A percentile compares a stretch with the other conserved stretches of the same genome.
These are phyloP conservation scores for Calycina herbarum DNA, from an alignment of 2,329 filamentous ascomycete species.

Conservation along the genomic window DNA sequence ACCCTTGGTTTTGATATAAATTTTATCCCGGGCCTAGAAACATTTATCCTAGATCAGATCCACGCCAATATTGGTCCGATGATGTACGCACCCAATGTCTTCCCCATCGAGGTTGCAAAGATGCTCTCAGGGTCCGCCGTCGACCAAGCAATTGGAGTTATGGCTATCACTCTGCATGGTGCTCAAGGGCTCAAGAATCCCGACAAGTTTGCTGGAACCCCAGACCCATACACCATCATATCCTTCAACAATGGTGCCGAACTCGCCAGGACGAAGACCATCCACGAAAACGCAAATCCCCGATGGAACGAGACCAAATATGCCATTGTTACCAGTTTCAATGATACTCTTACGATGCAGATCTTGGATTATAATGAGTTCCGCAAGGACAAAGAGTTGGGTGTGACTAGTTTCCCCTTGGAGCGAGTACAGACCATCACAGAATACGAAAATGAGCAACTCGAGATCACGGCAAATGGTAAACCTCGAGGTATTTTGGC, in stretches of 20 bases:
- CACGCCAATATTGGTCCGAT: conserved; percentile 92
- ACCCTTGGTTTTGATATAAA: conserved; percentile 98
- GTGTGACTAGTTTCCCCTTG: conserved; percentile 79
- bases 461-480: conserved; percentile 83
- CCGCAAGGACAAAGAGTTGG: conserved; percentile 94
- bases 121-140: conserved; percentile 93
- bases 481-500: conserved; percentile 78
- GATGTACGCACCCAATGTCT: conserved; percentile 98
- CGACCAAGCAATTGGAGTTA: conserved; percentile 91
- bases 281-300: conserved; percentile 82
- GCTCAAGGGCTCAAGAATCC: conserved; percentile 92
- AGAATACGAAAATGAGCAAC: conserved; percentile 78
- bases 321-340: conserved; percentile 88
- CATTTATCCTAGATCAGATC: conserved; percentile 93
- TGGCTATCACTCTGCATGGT: conserved; percentile 88
- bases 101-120: conserved; percentile 97
- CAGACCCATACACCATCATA: conserved; percentile 85
- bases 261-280: conserved; percentile 84
- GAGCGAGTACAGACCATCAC: conserved; percentile 76
- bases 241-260: conserved; percentile 81
- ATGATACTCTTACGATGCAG: conserved; percentile 81
- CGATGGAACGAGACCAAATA: conserved; percentile 97
- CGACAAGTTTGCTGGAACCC: conserved; percentile 87
- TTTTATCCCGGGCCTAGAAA: conserved; percentile 92
- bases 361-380: conserved; percentile 93